Evolutionary conservation across 2,329 filamentous ascomycete genomes (phyloP).

Genomic region (Fusarium ambrosium): DNA sequence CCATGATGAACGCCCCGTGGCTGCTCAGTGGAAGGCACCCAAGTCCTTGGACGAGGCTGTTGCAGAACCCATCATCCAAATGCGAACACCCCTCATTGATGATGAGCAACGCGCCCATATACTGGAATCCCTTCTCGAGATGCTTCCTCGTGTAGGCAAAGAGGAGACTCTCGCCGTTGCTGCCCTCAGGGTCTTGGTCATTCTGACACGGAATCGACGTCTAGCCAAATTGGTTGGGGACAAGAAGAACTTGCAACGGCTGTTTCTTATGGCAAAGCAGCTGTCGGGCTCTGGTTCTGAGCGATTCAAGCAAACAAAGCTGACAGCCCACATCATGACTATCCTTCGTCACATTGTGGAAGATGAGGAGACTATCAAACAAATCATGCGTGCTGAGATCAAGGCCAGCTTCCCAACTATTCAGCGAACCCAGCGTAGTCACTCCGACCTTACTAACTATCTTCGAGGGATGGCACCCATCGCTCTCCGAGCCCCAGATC

Average conservation of each 20-base stretch:
- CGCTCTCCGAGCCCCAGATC: slow-evolving; percentile 82
- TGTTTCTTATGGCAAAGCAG: slow-evolving; percentile 97
- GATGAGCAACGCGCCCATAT: slow-evolving; percentile 77
- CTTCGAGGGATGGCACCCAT: slow-evolving; percentile 83
- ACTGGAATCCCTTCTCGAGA: slow-evolving; percentile 82
- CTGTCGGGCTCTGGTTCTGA: slow-evolving; percentile 83
- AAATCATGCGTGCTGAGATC: slow-evolving; percentile 94
- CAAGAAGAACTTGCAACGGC: slow-evolving; percentile 87
- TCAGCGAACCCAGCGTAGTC: slow-evolving; percentile 63
- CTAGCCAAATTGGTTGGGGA: slow-evolving; percentile 84
- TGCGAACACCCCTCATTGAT: slow-evolving; percentile 67
- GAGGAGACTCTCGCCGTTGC: slow-evolving; percentile 88
- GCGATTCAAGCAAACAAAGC: slow-evolving; percentile 71
- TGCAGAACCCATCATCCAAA: slow-evolving; percentile 71
- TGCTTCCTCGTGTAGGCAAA: slow-evolving; percentile 89
- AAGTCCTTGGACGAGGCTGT: slow-evolving; percentile 63
- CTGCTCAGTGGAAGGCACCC: slow-evolving; percentile 77
- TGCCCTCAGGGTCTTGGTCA: slow-evolving; percentile 84
- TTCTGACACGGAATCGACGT: slow-evolving; percentile 83
- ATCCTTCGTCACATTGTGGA: slow-evolving; percentile 94
- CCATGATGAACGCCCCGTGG: slow-evolving; percentile 85
- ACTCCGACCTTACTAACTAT: slow-evolving; percentile 78
- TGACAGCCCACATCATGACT: slow-evolving; percentile 78
- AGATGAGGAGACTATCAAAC: slow-evolving; percentile 89
- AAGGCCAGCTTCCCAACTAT: slow-evolving; percentile 77